phyloP scores from a whole-genome alignment of 2,329 filamentous ascomycete species.

The Microascus cirrosus region DNA sequence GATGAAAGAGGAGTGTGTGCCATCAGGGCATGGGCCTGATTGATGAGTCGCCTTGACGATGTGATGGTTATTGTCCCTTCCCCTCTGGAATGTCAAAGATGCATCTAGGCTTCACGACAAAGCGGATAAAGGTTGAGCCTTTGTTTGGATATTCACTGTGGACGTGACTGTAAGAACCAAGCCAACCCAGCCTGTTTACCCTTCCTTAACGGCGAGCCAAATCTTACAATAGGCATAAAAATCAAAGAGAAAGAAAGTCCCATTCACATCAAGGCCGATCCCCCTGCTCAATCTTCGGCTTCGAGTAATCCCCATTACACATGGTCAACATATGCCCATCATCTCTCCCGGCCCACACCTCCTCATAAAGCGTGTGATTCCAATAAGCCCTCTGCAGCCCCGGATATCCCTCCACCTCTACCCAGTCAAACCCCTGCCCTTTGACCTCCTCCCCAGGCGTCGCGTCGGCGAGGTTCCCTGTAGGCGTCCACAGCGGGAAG shows the following conservation, averaged over 20 bases:
- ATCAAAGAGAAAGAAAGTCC: not conserved
- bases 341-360: not conserved
- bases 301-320: slow-evolving; percentile 1
- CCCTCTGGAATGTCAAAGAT: too few relatives aligned
- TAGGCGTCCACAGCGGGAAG: slow-evolving; percentile 2
- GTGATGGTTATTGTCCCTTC: too few relatives aligned
- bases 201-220: not conserved
- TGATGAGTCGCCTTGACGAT: too few relatives aligned
- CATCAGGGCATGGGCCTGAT: too few relatives aligned
- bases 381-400: slow-evolving; percentile 3
- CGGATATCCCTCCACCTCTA: not conserved
- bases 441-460: not conserved
- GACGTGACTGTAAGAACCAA: too few relatives aligned
- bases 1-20: too few relatives aligned
- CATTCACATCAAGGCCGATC: not conserved
- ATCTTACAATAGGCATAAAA: not conserved
- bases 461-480: not conserved
- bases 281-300: not conserved
- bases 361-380: slow-evolving; percentile 1
- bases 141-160: too few relatives aligned
- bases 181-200: too few relatives aligned
- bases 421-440: slow-evolving; percentile 2
- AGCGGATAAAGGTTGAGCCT: too few relatives aligned
- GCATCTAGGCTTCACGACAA: too few relatives aligned
- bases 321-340: not conserved